phyloP scores from a whole-genome alignment of 2,329 filamentous ascomycete species.

The Alternaria metachromatica region DNA sequence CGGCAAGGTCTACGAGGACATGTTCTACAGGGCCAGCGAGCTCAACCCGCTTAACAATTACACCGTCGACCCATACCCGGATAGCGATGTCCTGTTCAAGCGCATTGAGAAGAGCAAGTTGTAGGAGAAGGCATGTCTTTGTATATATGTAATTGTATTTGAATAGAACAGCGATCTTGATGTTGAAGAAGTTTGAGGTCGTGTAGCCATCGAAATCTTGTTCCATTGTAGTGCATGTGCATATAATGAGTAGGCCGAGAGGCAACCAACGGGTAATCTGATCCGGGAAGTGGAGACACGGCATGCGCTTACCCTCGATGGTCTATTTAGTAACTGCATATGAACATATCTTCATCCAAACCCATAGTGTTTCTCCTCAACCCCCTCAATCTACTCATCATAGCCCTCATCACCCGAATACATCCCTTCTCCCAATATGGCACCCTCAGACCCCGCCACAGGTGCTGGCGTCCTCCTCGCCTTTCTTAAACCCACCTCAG shows the following conservation, averaged over 20 bases:
- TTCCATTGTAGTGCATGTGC: neutral
- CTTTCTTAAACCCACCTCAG: constrained; percentile 1
- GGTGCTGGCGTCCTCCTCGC: neutral
- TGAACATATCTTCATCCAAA: neutral
- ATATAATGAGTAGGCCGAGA: neutral
- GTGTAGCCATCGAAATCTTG: neutral
- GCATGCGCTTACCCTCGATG: neutral
- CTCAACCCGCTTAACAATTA: constrained; percentile 76
- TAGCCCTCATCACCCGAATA: too few relatives aligned
- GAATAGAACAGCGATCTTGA: neutral
- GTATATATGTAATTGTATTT: constrained; percentile 7
- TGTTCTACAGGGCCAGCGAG: constrained; percentile 75
- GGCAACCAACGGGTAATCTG: neutral
- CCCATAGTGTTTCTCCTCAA: neutral
- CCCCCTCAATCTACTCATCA: too few relatives aligned
- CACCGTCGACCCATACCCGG: constrained; percentile 75
- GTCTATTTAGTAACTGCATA: neutral
- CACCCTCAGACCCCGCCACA: neutral
- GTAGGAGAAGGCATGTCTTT: constrained; percentile 31
- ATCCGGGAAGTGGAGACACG: neutral
- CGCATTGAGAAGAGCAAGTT: constrained; percentile 65
- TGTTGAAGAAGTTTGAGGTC: neutral
- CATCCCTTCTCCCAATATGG: neutral
- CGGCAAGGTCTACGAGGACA: constrained; percentile 78
- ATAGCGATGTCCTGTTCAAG: constrained; percentile 67